Conservation (phyloP, 805 yeast species). For the Cyberlindnera maritima region DNA sequence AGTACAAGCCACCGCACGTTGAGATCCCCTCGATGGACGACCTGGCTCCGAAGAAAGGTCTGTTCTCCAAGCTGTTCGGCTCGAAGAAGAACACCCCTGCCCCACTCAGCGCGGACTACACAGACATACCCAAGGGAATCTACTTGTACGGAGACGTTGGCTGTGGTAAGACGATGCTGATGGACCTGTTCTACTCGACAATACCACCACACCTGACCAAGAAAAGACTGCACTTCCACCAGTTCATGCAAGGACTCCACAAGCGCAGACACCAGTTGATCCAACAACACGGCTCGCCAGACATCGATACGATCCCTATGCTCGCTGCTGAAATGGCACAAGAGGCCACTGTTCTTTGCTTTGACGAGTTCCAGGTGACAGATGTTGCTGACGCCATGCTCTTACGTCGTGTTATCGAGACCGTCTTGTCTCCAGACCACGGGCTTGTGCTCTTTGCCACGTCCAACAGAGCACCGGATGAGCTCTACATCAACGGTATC, state of each 20-base stretch:
- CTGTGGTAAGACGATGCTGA: conserved; percentile 96
- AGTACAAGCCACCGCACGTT: conserved; percentile 63
- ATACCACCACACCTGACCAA: conserved; percentile 77
- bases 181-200: conserved; percentile 90
- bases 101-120: conserved; percentile 24
- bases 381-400: conserved; percentile 99
- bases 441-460: conserved; percentile 92
- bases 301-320: conserved; percentile 78
- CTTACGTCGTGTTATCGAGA: conserved; percentile 67
- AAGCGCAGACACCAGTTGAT: conserved; percentile 79
- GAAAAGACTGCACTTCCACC: conserved; percentile 88
- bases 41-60: conserved; percentile 48
- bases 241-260: conserved; percentile 93
- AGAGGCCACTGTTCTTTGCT: conserved; percentile 76
- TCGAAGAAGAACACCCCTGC: not conserved
- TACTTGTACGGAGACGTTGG: conserved; percentile 97
- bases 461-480: conserved; percentile 93
- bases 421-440: conserved; percentile 65
- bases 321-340: conserved; percentile 82
- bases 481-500: conserved; percentile 87
- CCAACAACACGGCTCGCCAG: conserved; percentile 56
- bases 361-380: conserved; percentile 97
- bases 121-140: conserved; percentile 70
- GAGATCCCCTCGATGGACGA: conserved; percentile 48
- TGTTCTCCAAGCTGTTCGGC: conserved; percentile 30